Evolutionary conservation across 2,329 filamentous ascomycete genomes (phyloP).

Genomic region (Epichloe elymi): DNA sequence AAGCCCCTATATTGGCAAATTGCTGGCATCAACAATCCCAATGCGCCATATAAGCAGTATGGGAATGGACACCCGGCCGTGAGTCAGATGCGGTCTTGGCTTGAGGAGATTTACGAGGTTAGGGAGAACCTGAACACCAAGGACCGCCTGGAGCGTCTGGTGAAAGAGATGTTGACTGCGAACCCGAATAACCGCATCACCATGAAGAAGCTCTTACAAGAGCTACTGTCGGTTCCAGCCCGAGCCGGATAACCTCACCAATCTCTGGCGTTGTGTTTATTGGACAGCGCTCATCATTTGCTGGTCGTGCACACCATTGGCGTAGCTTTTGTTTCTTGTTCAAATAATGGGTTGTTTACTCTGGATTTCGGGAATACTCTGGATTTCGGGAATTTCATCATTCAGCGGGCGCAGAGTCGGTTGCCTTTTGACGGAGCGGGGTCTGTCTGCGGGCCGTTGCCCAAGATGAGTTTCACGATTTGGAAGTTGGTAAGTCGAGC

Average conservation of each 20-base stretch:
- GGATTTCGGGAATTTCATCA: too few species aligned
- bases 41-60: constrained; percentile 17
- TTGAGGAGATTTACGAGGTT: constrained; percentile 37
- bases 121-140: constrained; percentile 30
- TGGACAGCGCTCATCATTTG: not conserved
- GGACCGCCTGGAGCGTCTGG: constrained; percentile 37
- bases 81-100: constrained; percentile 42
- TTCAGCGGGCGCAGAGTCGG: not conserved
- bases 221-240: constrained; percentile 23
- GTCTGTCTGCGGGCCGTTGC: not conserved
- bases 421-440: not conserved
- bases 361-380: too few species aligned
- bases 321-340: not conserved
- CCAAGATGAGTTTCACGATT: not conserved
- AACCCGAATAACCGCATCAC: constrained; percentile 39
- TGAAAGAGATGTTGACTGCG: constrained; percentile 40
- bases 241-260: constrained; percentile 1
- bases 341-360: too few species aligned
- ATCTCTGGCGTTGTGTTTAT: not conserved
- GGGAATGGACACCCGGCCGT: constrained; percentile 29
- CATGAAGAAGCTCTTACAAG: constrained; percentile 36
- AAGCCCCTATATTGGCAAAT: constrained; percentile 45
- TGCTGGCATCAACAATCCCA: constrained; percentile 36
- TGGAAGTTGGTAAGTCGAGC: not conserved
- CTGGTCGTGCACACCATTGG: not conserved